Base-by-base conservation (phyloP, 2,329 filamentous ascomycete genomes). In the Pseudogymnoascus sp. region DNA sequence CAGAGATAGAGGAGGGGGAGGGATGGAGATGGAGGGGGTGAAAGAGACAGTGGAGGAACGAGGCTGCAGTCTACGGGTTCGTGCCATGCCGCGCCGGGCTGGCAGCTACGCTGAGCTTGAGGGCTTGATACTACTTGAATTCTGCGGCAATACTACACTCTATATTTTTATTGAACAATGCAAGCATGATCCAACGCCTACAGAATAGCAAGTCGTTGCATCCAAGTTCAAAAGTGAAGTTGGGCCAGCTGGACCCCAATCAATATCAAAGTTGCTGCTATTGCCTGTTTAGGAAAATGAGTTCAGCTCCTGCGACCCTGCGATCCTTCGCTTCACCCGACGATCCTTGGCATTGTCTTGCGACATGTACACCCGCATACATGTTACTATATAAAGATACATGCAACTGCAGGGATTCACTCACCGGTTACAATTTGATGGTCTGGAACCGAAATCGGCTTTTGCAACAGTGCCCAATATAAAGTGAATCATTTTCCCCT, bases 381-480 rank as follows among this genome's bases (percentile, higher is more conserved):
- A 30, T 30, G 43, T 16, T 50, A 50, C 25, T 30, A 50, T 50
- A 25, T 50, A 50, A 50, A 50, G 43, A 50, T 50, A 50, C 43
- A 8, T 30, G 43, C 43, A 30, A n/a, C 0, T 28, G 22, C 22
- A 25, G 22, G 22, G 30, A 6, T 32, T 18, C 18, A 1, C 25
- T 14, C 25, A 32, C 8, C 8, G 4, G n/a, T 50, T 14, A 7
- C n/a, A 30, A 4, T 11, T 14, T 4, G 25, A 54, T 54, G 25
- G n/a, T 1, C 5, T 5, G 6, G n/a, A 54, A 12, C 25, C 4
- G 4, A 32, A 54, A 54, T 32, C 28, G n/a, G 11, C 25, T 54
- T 11, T 4, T 54, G 9, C n/a, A 54, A 6, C 20, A 14, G 12
- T 14, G 11, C 4, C 8, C 6, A 25, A 25, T 47, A 47, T 47